A percentile compares a stretch with the other conserved stretches of the same genome.
These are phyloP conservation scores for Blastocladiella emersonii DNA, from an alignment of 371 early-diverging fungal genomes.

Conservation along the genomic window DNA sequence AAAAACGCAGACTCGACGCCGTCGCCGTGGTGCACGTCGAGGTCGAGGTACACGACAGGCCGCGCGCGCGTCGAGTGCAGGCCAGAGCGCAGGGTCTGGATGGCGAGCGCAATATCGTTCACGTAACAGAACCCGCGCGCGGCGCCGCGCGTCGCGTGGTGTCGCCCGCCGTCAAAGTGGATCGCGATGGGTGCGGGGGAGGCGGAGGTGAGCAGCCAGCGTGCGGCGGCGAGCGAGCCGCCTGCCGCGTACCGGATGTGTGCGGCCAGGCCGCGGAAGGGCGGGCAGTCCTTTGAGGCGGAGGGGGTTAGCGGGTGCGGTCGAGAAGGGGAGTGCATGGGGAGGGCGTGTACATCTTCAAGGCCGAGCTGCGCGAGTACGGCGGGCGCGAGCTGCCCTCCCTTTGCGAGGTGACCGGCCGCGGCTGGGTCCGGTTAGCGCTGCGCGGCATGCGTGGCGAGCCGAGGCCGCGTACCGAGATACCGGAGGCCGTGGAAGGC, in stretches of 20 bases:
- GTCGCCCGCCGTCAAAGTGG: neutral
- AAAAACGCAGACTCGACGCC: neutral
- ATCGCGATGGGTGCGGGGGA: neutral
- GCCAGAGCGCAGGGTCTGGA: neutral
- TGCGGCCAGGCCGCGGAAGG: neutral
- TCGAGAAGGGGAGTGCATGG: neutral
- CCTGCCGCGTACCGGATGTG: neutral
- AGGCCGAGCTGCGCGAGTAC: neutral
- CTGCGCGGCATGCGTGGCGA: no score
- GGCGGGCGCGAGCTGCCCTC: neutral
- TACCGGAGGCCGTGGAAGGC: neutral
- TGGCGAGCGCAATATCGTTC: neutral
- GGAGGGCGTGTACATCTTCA: neutral
- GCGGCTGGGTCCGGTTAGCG: neutral
- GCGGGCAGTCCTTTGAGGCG: neutral
- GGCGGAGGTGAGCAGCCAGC: neutral
- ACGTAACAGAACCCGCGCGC: neutral
- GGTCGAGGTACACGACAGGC: neutral
- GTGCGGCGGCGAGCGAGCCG: neutral
- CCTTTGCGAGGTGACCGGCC: neutral
- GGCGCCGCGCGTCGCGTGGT: neutral
- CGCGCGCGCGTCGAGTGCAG: neutral
- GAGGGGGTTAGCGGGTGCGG: neutral
- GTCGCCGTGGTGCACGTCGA: slow-evolving; percentile 1
- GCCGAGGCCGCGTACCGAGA: neutral